phyloP scores from a whole-genome alignment of 2,329 filamentous ascomycete species.

The Reticulascus tulasneorum region DNA sequence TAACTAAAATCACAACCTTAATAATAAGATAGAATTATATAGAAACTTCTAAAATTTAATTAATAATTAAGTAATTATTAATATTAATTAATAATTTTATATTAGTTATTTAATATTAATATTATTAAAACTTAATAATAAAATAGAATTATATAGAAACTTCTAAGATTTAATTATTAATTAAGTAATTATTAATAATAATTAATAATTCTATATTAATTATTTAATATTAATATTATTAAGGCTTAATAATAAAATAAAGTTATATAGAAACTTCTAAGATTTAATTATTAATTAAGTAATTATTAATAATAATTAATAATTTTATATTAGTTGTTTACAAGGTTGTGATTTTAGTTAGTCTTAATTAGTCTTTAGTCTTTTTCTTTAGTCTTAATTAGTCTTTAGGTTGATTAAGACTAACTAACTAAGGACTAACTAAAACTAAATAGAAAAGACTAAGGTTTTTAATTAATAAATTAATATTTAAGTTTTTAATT shows the following conservation, averaged over 20 bases:
- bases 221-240: neutral
- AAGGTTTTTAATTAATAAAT: no score
- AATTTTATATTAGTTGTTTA: neutral
- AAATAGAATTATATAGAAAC: neutral
- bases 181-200: neutral
- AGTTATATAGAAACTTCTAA: neutral
- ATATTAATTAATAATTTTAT: neutral
- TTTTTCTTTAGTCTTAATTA: no score
- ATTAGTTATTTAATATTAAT: neutral
- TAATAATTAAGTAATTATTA: no score
- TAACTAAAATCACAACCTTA: no score
- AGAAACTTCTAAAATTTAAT: no score
- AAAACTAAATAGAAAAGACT: no score
- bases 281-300: no score
- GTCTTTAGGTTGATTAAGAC: no score
- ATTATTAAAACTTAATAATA: neutral
- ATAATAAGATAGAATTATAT: no score
- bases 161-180: neutral
- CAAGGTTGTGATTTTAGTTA: neutral
- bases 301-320: neutral
- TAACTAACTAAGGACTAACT: no score
- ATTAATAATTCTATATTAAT: neutral
- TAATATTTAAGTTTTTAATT: no score
- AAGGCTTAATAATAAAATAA: neutral
- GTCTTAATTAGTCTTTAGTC: no score